Conservation (phyloP, 2,329 filamentous ascomycete genomes). For the Juglanconis oblonga region DNA sequence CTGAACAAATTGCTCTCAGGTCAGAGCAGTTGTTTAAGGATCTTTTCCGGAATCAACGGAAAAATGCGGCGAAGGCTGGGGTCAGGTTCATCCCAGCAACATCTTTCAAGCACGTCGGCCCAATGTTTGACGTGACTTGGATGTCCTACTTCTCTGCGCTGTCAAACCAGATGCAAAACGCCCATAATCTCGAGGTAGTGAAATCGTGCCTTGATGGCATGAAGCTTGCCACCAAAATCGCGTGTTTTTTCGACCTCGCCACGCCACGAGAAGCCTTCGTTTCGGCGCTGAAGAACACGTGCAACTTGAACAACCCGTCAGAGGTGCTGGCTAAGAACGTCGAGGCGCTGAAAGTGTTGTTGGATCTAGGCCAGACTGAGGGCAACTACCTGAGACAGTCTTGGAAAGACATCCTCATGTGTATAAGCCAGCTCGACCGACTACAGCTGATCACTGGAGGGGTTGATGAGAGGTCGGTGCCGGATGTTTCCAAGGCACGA, state of each 20-base stretch:
- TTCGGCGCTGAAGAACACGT: constrained; percentile 86
- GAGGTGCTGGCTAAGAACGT: constrained; percentile 97
- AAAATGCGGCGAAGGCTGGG: constrained; percentile 67
- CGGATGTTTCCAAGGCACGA: constrained; percentile 83
- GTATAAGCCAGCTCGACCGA: constrained; percentile 91
- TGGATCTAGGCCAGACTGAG: constrained; percentile 90
- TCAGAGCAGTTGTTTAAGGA: constrained; percentile 89
- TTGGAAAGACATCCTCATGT: constrained; percentile 94
- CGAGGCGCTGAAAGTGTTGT: constrained; percentile 84
- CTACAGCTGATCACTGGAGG: constrained; percentile 93
- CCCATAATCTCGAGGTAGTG: constrained; percentile 88
- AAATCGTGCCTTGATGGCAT: constrained; percentile 92
- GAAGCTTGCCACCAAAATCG: constrained; percentile 88
- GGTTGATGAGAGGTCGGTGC: constrained; percentile 87
- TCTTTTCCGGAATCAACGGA: constrained; percentile 83
- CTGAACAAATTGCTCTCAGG: constrained; percentile 78
- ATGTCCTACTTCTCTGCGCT: constrained; percentile 98
- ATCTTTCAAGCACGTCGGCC: constrained; percentile 90
- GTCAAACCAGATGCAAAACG: constrained; percentile 89
- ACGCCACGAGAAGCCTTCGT: constrained; percentile 96
- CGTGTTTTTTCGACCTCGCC: constrained; percentile 87
- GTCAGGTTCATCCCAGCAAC: constrained; percentile 86
- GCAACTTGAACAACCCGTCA: constrained; percentile 91
- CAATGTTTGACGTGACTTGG: constrained; percentile 99
- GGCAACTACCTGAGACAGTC: constrained; percentile 85